A percentile compares a stretch with the other conserved stretches of the same genome.
Evolutionary conservation across 2,329 filamentous ascomycete genomes (phyloP).

Genomic region (Zymoseptoria passerinii): DNA sequence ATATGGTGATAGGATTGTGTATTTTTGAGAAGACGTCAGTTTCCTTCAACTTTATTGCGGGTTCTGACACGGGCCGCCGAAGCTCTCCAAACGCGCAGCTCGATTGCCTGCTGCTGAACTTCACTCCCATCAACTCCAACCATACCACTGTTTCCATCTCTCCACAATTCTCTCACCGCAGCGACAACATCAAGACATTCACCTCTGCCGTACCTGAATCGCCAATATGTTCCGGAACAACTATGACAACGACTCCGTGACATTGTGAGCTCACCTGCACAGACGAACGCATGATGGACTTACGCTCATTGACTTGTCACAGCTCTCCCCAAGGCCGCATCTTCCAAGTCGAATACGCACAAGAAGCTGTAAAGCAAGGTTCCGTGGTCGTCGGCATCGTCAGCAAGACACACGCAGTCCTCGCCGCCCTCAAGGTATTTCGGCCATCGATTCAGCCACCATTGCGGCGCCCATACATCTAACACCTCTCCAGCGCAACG

Average conservation of each 20-base stretch:
- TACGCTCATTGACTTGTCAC: conserved; percentile 7
- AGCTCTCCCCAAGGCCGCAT: conserved; percentile 98
- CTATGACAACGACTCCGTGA: conserved; percentile 99
- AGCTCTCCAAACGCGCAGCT: neutral
- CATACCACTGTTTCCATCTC: neutral
- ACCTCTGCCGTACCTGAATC: conserved; percentile 1
- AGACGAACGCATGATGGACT: neutral
- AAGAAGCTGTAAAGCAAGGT: conserved; percentile 97
- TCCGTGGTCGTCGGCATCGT: conserved; percentile 94
- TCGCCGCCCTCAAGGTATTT: conserved; percentile 87
- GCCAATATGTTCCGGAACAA: conserved; percentile 90
- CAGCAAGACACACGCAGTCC: conserved; percentile 95
- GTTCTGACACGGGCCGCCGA: neutral
- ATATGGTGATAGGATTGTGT: neutral
- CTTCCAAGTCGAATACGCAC: conserved; percentile 99
- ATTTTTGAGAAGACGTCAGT: neutral
- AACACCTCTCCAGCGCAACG: conserved; percentile 63
- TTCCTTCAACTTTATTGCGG: neutral
- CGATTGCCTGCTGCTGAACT: neutral
- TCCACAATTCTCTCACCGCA: neutral
- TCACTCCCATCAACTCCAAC: neutral
- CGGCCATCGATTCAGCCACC: neutral
- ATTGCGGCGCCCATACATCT: conserved; percentile 1
- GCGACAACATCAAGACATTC: neutral
- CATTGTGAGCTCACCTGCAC: conserved; percentile 61